Evolutionary conservation across 352 stramenopile species (phyloP), one percentile per base, ranked within the genome.

Genomic region (Pythium myriotylum): DNA sequence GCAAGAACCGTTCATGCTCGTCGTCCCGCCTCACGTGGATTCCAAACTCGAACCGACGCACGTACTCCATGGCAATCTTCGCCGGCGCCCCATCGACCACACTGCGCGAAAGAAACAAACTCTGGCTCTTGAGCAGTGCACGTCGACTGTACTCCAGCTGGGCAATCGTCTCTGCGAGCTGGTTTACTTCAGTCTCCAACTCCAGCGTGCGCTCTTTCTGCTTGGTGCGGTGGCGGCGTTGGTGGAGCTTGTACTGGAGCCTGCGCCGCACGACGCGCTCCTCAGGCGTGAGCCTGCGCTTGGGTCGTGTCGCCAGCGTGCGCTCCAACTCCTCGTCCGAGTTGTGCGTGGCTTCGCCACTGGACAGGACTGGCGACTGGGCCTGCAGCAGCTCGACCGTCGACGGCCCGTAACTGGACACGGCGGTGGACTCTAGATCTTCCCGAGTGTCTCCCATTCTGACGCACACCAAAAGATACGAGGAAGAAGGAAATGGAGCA

Each of bases 221-320:
- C 67, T 88, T 88, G 53, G 78, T 78, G 23, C 80, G 76, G 56
- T 90, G 82, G 52, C 71, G 79, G 0, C 75, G 78, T 54, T 92
- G 80, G 59, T 89, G 79, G 60, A 84, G 77, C 32, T 87, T 86
- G 67, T 88, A 88, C 65, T 91, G 81, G 48, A 80, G 68, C 10
- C 79, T 70, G 17, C 79, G 60, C 10, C 77, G 72, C 27, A 74
- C 58, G 22, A 79, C 59, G 43, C 81, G 84, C 26, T 88, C 78
- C 17, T 69, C 62, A 22, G 33, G 1, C n/a, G 42, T 56, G 37
- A 54, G 42, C 41, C 55, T 27, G 23, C 50, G 42, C 16, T 33
- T 14, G 4, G 42, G 59, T 26, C 51, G 32, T 37, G 50, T 57
- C 20, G 50, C 50, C 32, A 46, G 19, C 50, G 39, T 20, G 6